Evolutionary conservation across 345 rosid genomes (phyloP), one percentile per base, ranked within the genome.

Genomic region (Brassica rapa): DNA sequence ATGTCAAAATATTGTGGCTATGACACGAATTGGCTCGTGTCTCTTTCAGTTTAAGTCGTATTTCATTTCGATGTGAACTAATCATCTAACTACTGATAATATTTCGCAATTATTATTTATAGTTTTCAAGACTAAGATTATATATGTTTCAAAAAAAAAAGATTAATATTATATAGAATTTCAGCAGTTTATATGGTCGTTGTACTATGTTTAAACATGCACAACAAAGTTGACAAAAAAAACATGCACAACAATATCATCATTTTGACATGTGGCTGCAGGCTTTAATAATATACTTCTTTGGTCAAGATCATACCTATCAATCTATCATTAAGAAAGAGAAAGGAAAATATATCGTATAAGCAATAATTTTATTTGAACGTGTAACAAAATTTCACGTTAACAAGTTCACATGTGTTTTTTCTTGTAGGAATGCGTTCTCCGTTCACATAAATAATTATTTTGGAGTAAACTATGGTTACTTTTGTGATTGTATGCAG

Each of bases 1-100:
- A 57, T 32, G 55, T 57, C 46, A 49, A 66, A 66, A n/a, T 32
- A 33, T 72, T 67, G 68, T 72, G 77, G 73, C 43, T 79, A 39
- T 33, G 82, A 79, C 82, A 73, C 82, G 82, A 79, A 56, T 67
- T 66, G 73, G 39, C 24, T 73, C 56, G 60, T 8, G 73, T 79
- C 82, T 65, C 64, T 73, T 60, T 79, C 82, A 33, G 53, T 60
- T 67, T 72, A 72, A 72, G 72, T 46, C 63, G 63, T 73, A 23
- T 49, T 67, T 57, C 74, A 73, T 72, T 68, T 61, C 25, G 57
- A 79, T 67, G 78, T 73, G 78, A 73, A 67, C 70, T 33, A 73
- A 46, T 60, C 82, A 79, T 72, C 82, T 71, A 78, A 60, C 39
- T 41, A 60, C 6, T 73, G 53, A 79, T 24, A 57, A 78, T 66